Evolutionary conservation across 352 stramenopile species (phyloP).

Genomic region (Pythium pectinolyticum): DNA sequence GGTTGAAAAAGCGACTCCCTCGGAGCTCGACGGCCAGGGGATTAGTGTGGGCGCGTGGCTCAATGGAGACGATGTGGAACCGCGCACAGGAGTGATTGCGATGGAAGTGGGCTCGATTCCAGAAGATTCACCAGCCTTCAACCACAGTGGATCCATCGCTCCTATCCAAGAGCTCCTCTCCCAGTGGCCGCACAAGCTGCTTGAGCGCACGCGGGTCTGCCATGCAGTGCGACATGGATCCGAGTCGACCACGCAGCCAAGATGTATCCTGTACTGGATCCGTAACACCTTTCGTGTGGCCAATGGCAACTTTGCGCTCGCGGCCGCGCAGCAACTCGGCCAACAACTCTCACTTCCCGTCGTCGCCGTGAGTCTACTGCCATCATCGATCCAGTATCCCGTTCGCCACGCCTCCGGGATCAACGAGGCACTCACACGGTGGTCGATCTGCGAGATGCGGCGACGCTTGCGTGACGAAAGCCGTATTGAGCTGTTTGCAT

Average conservation of each 20-base stretch:
- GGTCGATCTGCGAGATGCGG: constrained; percentile 51
- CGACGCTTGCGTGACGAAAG: constrained; percentile 36
- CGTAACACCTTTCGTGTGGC: constrained; percentile 55
- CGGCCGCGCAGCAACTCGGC: constrained; percentile 46
- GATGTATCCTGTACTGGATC: constrained; percentile 70
- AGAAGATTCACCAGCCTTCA: background rate
- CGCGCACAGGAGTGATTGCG: too few species aligned
- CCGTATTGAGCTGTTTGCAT: constrained; percentile 44
- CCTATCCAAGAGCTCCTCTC: constrained; percentile 33
- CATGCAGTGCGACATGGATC: constrained; percentile 9
- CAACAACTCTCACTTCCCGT: constrained; percentile 45
- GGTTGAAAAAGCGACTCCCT: constrained; percentile 14
- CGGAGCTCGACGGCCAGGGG: background rate
- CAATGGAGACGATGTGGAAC: background rate
- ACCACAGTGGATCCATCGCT: background rate
- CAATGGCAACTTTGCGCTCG: constrained; percentile 65
- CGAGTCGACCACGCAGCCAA: constrained; percentile 6
- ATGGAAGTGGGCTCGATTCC: background rate
- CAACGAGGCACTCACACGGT: constrained; percentile 57
- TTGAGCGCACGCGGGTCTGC: constrained; percentile 48
- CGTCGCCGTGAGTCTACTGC: constrained; percentile 46
- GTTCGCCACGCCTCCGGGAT: constrained; percentile 52
- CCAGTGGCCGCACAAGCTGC: constrained; percentile 49
- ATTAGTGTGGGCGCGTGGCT: constrained; percentile 11
- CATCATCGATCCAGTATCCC: constrained; percentile 50